Evolutionary conservation across 805 yeast genomes (phyloP).

Genomic region (Dipodascus albidus): DNA sequence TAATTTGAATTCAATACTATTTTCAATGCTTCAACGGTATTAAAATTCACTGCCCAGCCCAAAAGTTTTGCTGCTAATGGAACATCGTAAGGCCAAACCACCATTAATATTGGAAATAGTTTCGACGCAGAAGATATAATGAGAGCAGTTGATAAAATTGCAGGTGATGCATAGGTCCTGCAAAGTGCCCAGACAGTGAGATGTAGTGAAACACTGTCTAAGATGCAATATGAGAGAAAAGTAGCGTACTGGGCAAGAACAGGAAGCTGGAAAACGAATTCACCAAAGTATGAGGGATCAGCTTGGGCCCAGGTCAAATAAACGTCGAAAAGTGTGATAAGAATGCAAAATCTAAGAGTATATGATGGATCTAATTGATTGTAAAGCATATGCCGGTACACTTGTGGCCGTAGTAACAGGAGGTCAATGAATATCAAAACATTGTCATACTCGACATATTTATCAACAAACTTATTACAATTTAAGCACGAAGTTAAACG

Average conservation of each 20-base stretch:
- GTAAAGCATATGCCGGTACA: conserved; percentile 65
- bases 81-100: conserved; percentile 96
- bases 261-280: conserved; percentile 18
- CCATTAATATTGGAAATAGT: conserved; percentile 80
- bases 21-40: conserved; percentile 52
- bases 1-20: conserved; percentile 32
- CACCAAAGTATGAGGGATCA: conserved; percentile 30
- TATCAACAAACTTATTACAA: conserved; percentile 73
- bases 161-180: conserved; percentile 29
- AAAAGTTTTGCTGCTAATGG: conserved; percentile 50
- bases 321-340: conserved; percentile 72
- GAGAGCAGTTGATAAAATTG: conserved; percentile 51
- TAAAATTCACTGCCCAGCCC: conserved; percentile 46
- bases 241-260: conserved; percentile 27
- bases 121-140: conserved; percentile 70
- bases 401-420: conserved; percentile 74
- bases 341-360: conserved; percentile 40
- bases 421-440: conserved; percentile 78
- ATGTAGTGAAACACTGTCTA: conserved; percentile 26
- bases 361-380: conserved; percentile 35
- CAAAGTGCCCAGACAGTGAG: conserved; percentile 24
- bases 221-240: conserved; percentile 26
- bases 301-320: conserved; percentile 87
- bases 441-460: conserved; percentile 81
- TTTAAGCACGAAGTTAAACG: conserved; percentile 62